Evolutionary conservation across 2,329 filamentous ascomycete species (phyloP).

Genomic region (Chaetomiaceae sp.): DNA sequence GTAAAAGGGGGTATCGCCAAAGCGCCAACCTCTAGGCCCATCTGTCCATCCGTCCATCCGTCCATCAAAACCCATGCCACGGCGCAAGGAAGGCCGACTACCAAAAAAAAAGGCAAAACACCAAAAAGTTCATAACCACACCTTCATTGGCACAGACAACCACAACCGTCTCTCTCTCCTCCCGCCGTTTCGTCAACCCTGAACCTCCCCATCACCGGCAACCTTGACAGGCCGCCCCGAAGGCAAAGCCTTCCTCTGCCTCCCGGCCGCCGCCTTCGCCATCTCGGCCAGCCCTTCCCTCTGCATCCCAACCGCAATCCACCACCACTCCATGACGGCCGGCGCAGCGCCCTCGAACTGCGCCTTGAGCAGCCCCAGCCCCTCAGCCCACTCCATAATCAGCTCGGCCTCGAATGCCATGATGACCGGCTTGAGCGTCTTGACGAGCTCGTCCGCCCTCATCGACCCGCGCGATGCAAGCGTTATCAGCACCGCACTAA

Average conservation of each 20-base stretch:
- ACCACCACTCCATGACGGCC: slow-evolving; percentile 62
- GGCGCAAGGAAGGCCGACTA: no score
- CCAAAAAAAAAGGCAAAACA: no score
- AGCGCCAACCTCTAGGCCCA: no score
- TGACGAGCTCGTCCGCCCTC: slow-evolving; percentile 48
- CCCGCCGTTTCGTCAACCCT: no score
- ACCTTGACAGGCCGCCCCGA: not conserved
- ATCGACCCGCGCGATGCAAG: slow-evolving; percentile 60
- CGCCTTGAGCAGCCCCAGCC: slow-evolving; percentile 47
- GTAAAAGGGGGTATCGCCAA: no score
- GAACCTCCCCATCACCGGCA: not conserved
- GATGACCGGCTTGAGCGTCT: slow-evolving; percentile 53
- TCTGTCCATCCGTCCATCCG: no score
- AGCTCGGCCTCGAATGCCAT: slow-evolving; percentile 60
- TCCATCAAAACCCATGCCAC: no score
- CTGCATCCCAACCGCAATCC: slow-evolving; percentile 50
- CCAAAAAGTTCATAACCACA: no score
- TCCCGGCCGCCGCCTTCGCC: not conserved
- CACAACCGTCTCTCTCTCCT: no score
- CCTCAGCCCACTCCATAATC: slow-evolving; percentile 55
- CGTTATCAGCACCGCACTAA: slow-evolving; percentile 59
- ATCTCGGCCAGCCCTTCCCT: slow-evolving; percentile 19
- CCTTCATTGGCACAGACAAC: no score
- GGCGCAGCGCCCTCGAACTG: slow-evolving; percentile 33
- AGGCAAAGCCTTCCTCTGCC: slow-evolving; percentile 13